Percentiles rank a stretch among this genome's conserved stretches.
Conservation (phyloP, 2,329 filamentous ascomycete species). For the Phaeophleospora eucalypticola region DNA sequence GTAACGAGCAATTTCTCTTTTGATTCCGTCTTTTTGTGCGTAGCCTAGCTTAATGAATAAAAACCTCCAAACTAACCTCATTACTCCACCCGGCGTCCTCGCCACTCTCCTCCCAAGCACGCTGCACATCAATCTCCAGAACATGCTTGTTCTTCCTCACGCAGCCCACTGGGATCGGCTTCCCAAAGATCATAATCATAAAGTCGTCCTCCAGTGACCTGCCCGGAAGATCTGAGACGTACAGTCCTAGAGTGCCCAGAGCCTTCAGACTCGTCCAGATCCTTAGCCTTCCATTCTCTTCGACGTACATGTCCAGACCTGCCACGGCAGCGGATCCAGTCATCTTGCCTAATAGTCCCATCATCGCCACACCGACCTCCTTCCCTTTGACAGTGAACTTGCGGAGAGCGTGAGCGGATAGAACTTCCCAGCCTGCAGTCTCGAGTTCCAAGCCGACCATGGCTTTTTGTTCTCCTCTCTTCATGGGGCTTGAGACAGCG, state of each 20-base stretch:
- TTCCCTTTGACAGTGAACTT: conserved; percentile 46
- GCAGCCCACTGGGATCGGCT: conserved; percentile 62
- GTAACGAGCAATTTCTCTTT: neutral
- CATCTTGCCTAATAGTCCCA: conserved; percentile 86
- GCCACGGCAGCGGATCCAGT: conserved; percentile 76
- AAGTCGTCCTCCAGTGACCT: conserved; percentile 37
- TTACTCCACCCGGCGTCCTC: conserved; percentile 74
- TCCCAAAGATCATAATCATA: conserved; percentile 62
- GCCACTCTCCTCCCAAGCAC: conserved; percentile 72
- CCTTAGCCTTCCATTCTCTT: conserved; percentile 58
- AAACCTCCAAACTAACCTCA: conserved; percentile 67
- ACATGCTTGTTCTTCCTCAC: conserved; percentile 53
- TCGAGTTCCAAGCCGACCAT: conserved; percentile 62
- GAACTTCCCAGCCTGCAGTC: conserved; percentile 47
- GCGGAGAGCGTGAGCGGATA: conserved; percentile 67
- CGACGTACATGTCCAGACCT: conserved; percentile 55
- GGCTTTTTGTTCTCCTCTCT: conserved; percentile 30
- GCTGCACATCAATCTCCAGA: conserved; percentile 70
- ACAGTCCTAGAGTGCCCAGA: conserved; percentile 72
- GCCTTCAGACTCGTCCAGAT: conserved; percentile 73
- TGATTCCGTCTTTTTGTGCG: neutral
- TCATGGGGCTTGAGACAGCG: conserved; percentile 52
- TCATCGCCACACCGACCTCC: conserved; percentile 57
- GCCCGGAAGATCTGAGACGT: conserved; percentile 64
- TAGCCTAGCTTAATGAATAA: conserved; percentile 31